Conservation (phyloP, 306 rosid species). For the Pueraria montana region DNA sequence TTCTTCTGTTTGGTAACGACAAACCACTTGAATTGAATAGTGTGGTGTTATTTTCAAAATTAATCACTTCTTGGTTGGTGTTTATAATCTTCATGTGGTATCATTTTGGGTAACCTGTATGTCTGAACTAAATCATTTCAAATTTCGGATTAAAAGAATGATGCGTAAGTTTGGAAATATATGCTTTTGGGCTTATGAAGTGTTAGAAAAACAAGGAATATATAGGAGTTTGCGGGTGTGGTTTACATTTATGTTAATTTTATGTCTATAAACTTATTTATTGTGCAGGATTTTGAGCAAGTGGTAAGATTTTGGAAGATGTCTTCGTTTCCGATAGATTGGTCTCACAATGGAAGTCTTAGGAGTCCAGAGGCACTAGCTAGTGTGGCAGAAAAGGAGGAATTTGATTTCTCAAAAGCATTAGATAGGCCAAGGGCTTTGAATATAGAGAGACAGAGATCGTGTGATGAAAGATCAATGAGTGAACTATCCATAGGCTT, state of each 20-base stretch:
- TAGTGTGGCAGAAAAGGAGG: constrained; percentile 57
- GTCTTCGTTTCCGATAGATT: constrained; percentile 50
- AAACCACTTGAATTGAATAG: not conserved
- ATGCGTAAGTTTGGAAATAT: not conserved
- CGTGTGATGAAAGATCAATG: constrained; percentile 75
- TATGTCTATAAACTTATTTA: constrained; percentile 17
- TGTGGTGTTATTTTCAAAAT: not conserved
- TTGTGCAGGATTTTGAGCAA: constrained; percentile 57
- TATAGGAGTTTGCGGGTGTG: not conserved
- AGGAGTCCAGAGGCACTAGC: constrained; percentile 44
- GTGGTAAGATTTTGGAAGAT: constrained; percentile 47
- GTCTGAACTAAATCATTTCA: constrained; percentile 8
- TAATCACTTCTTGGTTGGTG: not conserved
- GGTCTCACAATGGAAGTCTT: constrained; percentile 59
- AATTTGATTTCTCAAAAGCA: constrained; percentile 66
- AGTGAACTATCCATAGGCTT: constrained; percentile 62
- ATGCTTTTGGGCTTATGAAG: constrained; percentile 1
- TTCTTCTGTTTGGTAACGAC: not conserved
- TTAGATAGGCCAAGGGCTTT: constrained; percentile 71
- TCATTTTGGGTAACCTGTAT: not conserved
- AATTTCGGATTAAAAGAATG: constrained; percentile 2
- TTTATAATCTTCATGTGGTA: constrained; percentile 7
- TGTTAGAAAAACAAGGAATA: not conserved
- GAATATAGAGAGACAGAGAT: constrained; percentile 80
- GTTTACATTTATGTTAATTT: constrained; percentile 14